Base-by-base conservation (phyloP, 352 stramenopile genomes). In the Pythium periplocum region DNA sequence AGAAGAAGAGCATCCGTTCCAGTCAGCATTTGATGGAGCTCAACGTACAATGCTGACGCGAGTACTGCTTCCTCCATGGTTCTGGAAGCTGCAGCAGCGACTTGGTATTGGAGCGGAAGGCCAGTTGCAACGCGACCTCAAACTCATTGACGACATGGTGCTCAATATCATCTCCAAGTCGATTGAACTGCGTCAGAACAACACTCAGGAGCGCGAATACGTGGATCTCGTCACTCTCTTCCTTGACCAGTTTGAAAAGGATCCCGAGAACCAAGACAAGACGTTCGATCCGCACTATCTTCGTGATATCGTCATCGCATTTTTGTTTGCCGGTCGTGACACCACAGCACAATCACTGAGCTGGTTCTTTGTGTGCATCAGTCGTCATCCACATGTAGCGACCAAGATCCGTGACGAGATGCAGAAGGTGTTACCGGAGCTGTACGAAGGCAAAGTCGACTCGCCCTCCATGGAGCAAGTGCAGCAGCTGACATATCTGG, bases 321-420 rank as follows among this genome's bases (percentile, higher is more conserved):
- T 92, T 45, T 57, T 94, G 38, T 75, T 92, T n/a, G 84, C 78
- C 37, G 80, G 84, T 1, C 64, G 78, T 2, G 80, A 93, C 54
- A 88, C 83, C 1, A 87, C 82, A 3, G 76, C 83, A 2, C 75
- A 82, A 57, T 66, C 78, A 7, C 55, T 93, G 33, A 74, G 61
- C 32, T 94, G 83, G 78, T 78, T 86, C 41, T 78, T 93, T 39
- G 73, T 75, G 45, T 70, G 73, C 11, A 57, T 94, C 2, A 69
- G 51, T 33, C 61, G 62, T 6, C 69, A 91, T 33, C 71, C 71
- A 3, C 10, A 70, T 8, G 73, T 82, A 4, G 62, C 71, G 46
- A 46, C 17, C 4, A 71, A 77, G n/a, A 70, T 88, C 11, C 63
- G 66, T 4, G 12, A 64, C 6, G 78, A 90, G 56, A 59, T 88